Conservation (phyloP, 768 basidiomycete species). For the Pseudohyphozyma bogoriensis region DNA sequence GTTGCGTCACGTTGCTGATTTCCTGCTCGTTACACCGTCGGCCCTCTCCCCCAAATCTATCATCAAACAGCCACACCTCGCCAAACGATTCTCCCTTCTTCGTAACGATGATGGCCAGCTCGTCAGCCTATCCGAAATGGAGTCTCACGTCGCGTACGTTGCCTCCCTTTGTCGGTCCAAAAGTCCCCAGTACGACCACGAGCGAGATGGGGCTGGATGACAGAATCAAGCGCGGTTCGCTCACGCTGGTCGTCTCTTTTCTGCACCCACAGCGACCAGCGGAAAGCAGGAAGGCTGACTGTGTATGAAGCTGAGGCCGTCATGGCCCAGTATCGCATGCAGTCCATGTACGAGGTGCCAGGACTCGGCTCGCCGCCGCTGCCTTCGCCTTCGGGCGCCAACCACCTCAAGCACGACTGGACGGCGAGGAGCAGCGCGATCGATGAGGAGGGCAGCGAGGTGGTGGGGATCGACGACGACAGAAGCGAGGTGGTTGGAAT, state of each 20-base stretch:
- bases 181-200: background rate
- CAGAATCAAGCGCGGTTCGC: background rate
- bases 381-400: too few species aligned
- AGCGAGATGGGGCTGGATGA: background rate
- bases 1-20: too few species aligned
- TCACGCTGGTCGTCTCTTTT: background rate
- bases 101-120: constrained; percentile 25
- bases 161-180: too few species aligned
- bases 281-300: constrained; percentile 25
- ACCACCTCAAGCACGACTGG: too few species aligned
- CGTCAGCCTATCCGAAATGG: constrained; percentile 22
- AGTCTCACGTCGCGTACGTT: constrained; percentile 26
- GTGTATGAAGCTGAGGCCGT: constrained; percentile 26
- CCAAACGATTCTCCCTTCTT: constrained; percentile 28
- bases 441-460: too few species aligned
- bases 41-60: too few species aligned
- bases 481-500: too few species aligned
- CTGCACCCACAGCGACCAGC: constrained; percentile 28
- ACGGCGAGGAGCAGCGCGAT: too few species aligned
- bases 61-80: constrained; percentile 19
- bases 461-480: too few species aligned
- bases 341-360: constrained; percentile 2
- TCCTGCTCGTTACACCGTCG: too few species aligned
- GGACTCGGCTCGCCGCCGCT: background rate
- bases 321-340: constrained; percentile 27